Evolutionary conservation across 192 early-diverging fungal species (phyloP).

Genomic region (Backusella macrospora): DNA sequence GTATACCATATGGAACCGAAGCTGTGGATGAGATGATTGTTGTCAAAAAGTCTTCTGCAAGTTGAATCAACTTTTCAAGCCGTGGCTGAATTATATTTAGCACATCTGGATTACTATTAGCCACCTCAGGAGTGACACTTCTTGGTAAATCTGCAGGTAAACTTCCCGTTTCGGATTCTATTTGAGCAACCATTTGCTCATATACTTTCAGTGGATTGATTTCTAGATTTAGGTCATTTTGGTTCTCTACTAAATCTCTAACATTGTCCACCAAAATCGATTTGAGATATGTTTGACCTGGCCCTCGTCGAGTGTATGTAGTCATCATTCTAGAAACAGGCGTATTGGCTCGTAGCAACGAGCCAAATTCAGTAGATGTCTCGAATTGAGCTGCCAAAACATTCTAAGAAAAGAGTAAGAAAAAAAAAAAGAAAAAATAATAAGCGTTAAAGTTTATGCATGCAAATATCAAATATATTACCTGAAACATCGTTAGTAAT

Average conservation of each 20-base stretch:
- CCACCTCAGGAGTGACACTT: constrained; percentile 81
- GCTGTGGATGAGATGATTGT: constrained; percentile 87
- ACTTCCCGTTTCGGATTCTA: constrained; percentile 66
- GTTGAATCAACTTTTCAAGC: constrained; percentile 80
- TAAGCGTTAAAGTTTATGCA: background rate
- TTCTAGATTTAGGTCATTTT: constrained; percentile 86
- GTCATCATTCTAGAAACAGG: constrained; percentile 99
- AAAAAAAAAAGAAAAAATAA: background rate
- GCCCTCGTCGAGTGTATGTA: constrained; percentile 91
- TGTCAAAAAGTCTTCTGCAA: constrained; percentile 82
- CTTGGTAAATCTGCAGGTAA: constrained; percentile 67
- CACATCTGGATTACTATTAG: constrained; percentile 80
- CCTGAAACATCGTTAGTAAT: constrained; percentile 94
- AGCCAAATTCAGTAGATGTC: constrained; percentile 84
- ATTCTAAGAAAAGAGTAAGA: constrained; percentile 35
- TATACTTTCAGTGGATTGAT: constrained; percentile 94
- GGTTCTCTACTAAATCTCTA: constrained; percentile 76
- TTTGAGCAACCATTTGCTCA: constrained; percentile 80
- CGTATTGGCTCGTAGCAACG: constrained; percentile 91
- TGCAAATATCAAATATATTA: constrained; percentile 30
- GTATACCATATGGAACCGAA: constrained; percentile 94
- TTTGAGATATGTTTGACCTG: constrained; percentile 92
- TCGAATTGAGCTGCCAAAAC: constrained; percentile 93
- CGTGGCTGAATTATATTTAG: constrained; percentile 82
- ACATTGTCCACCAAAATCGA: constrained; percentile 82